Evolutionary conservation across 768 basidiomycete species (phyloP).

Genomic region (Mycena filopes): DNA sequence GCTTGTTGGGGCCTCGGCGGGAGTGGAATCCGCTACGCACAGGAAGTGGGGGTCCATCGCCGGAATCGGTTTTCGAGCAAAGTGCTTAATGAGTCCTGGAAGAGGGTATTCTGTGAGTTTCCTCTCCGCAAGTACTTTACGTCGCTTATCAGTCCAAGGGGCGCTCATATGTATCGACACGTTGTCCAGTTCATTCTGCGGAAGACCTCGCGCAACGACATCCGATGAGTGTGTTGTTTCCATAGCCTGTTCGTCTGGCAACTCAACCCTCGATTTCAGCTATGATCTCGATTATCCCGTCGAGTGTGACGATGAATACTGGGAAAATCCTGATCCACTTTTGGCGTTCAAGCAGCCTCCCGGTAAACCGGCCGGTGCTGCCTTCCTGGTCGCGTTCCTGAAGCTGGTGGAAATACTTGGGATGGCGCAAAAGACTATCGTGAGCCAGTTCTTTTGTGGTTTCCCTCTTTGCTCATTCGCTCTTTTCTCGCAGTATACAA

Average conservation of each 20-base stretch:
- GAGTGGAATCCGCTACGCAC: constrained; percentile 64
- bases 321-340: constrained; percentile 56
- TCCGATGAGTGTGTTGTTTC: constrained; percentile 61
- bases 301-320: constrained; percentile 65
- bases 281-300: constrained; percentile 76
- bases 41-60: constrained; percentile 69
- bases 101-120: constrained; percentile 59
- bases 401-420: constrained; percentile 72
- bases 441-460: constrained; percentile 43
- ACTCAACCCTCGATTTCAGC: constrained; percentile 44
- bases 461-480: background rate
- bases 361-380: constrained; percentile 61
- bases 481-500: constrained; percentile 60
- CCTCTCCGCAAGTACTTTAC: background rate
- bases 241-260: background rate
- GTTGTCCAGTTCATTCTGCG: constrained; percentile 51
- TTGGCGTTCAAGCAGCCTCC: constrained; percentile 71
- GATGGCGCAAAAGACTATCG: constrained; percentile 71
- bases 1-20: constrained; percentile 64
- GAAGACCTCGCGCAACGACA: constrained; percentile 67
- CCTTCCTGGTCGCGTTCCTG: constrained; percentile 62
- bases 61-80: constrained; percentile 43
- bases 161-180: constrained; percentile 36
- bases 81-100: constrained; percentile 63
- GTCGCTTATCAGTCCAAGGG: constrained; percentile 12